Base-by-base conservation (phyloP, 495 filamentous ascomycete species). In the Hypomontagnella monticulosa region DNA sequence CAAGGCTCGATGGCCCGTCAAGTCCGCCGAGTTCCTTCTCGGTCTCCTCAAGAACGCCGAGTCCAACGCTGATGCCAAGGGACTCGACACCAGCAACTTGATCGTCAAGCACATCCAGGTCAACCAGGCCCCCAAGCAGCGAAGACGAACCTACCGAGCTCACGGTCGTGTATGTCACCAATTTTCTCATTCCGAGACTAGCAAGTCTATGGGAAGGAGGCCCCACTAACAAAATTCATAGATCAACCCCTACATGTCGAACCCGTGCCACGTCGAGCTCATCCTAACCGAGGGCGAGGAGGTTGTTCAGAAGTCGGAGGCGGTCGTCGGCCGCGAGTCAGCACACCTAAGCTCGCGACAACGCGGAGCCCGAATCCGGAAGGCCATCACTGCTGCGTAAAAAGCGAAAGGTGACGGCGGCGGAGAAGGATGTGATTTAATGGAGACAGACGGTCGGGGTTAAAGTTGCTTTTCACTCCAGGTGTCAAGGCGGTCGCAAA, bases 241-340 rank as follows among this genome's bases (percentile, higher is more conserved):
- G 93, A 98, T 98, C 85, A 97, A 97, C 87, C 93, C 93, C 56
- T 97, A 97, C 87, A 97, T 98, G 96, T 97, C 92, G 57, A 96
- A 97, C 87, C 95, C 95, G 64, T 99, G 93, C 89, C 95, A 99
- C 86, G 95, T 99, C 82, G 95, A 99, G 85, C 83, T 98, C 61
- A 98, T 99, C 89, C 88, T 99, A 69, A 97, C 96, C 74, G 96
- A 99, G 85, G 91, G 85, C 56, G 88, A 93, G 74, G 95, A 99
- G 85, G 85, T 90, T 65, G 89, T 97, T 64, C 86, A 92, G 81
- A 97, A 97, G 86, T 87, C 85, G 37, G 84, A 87, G 67, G 77
- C 84, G 38, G 83, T 87, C 70, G 84, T 83, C 52, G 81, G 85
- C 69, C 83, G 85, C 62, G 85, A 90, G 67, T 71, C 78, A 44